phyloP scores from a whole-genome alignment of 768 basidiomycete species.

The Naganishia friedmannii region DNA sequence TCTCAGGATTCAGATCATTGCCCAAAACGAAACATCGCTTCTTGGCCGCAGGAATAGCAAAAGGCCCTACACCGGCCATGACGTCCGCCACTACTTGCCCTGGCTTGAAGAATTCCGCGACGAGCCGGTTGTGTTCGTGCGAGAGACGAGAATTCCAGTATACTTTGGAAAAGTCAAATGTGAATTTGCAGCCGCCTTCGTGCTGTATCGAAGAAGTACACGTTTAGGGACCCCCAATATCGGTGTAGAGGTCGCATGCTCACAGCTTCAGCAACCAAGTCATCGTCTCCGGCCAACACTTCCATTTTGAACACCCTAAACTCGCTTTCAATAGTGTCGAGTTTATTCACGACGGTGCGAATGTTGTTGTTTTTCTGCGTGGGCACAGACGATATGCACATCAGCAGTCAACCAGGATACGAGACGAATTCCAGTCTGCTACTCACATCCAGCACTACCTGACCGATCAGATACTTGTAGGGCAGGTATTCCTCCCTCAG shows the following conservation, averaged over 20 bases:
- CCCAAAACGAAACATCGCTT: conserved; percentile 85
- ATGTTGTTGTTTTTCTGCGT: conserved; percentile 78
- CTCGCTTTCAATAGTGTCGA: conserved; percentile 75
- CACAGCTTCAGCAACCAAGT: conserved; percentile 84
- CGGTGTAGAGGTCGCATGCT: conserved; percentile 43
- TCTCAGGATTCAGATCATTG: conserved; percentile 90
- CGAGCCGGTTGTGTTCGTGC: conserved; percentile 83
- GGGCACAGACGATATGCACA: not conserved
- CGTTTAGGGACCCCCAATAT: conserved; percentile 14
- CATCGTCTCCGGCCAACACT: conserved; percentile 80
- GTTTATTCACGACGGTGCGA: conserved; percentile 90
- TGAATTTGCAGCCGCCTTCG: conserved; percentile 81
- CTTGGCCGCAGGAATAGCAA: conserved; percentile 86
- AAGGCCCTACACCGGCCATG: conserved; percentile 96
- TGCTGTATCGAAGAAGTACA: conserved; percentile 55
- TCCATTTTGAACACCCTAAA: conserved; percentile 98
- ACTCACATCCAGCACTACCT: conserved; percentile 84
- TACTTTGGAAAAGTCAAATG: conserved; percentile 89
- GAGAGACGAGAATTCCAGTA: conserved; percentile 98
- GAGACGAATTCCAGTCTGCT: no score
- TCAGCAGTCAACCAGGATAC: not conserved
- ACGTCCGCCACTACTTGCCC: conserved; percentile 78
- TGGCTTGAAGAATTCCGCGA: conserved; percentile 63
- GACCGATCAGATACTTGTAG: conserved; percentile 84
- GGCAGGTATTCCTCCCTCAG: conserved; percentile 85